Evolutionary conservation across 768 basidiomycete species (phyloP), one percentile per base, ranked within the genome.

Genomic region (Kwoniella pini): DNA sequence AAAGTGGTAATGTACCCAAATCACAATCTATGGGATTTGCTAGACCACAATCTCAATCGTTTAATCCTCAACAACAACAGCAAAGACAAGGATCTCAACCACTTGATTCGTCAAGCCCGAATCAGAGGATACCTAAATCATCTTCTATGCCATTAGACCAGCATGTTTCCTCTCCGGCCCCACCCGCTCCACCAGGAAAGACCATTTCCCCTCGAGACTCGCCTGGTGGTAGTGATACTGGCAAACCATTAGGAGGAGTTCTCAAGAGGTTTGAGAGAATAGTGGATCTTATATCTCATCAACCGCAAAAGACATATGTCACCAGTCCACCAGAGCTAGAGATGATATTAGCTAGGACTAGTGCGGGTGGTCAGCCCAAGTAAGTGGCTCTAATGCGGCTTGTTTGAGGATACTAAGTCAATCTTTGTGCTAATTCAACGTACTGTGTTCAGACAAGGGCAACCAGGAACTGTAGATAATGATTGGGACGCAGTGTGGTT

Each of bases 401-500:
- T 3, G 2, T 10, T 30, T 30, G 22, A 4, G 24, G 6, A 10
- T 5, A 9, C 5, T 26, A 21, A 17, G 13, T 38, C 11, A 24
- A 7, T 11, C 15, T 24, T 15, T 28, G 17, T 39, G 50, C 40
- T 61, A 46, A 63, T 24, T 28, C 2, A 2, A 21, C 17, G 17
- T 12, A 17, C 27, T 5, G 0, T 9, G 0, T 38, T 2, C 33
- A 71, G 72, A 50, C 71, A 75, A 54, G 79, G 79, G 13, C 70
- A 70, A 38, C 79, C 79, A 24, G 79, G 79, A 4, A 75, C 75
- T 22, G 63, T 60, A 24, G 54, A 59, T 10, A 80, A 80, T 53
- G 79, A 80, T 58, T 80, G 79, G 79, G 75, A 77, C 46, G 66
- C 70, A 26, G 71, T 76, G 3, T 80, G 79, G 79, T 56, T 80